Conservation (phyloP, 208 protist species). For the Wallacemonas sp. region DNA sequence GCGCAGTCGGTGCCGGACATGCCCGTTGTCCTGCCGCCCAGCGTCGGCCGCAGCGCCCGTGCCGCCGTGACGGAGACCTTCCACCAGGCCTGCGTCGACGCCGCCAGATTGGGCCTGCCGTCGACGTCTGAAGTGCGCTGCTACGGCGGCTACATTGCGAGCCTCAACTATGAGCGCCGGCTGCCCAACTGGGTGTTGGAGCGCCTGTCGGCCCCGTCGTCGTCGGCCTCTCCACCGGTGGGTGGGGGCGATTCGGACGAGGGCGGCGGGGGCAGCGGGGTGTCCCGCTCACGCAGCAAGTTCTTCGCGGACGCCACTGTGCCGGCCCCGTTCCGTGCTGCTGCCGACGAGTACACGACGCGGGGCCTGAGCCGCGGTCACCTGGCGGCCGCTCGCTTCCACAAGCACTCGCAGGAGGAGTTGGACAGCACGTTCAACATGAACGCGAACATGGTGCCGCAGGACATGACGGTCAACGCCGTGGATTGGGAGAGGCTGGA, state of each 20-base stretch:
- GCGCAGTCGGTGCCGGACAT: too few species aligned
- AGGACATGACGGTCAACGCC: constrained; percentile 86
- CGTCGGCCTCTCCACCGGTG: neutral
- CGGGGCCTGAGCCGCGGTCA: constrained; percentile 76
- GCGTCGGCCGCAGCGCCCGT: constrained; percentile 8
- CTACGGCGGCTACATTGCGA: constrained; percentile 73
- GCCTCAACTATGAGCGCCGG: constrained; percentile 81
- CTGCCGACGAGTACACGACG: constrained; percentile 48
- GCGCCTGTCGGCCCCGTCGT: neutral
- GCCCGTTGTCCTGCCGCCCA: constrained; percentile 41
- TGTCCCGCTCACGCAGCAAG: constrained; percentile 40
- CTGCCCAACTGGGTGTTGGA: constrained; percentile 86
- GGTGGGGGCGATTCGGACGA: constrained; percentile 12
- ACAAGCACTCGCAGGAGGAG: constrained; percentile 65
- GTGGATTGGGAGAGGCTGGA: constrained; percentile 84
- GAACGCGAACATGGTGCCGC: constrained; percentile 86
- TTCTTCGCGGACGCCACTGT: constrained; percentile 79
- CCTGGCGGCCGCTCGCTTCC: constrained; percentile 81
- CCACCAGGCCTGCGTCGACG: constrained; percentile 36
- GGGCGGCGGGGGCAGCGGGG: constrained; percentile 6
- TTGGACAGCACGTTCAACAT: constrained; percentile 87
- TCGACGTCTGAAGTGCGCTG: constrained; percentile 58
- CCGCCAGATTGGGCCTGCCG: constrained; percentile 46
- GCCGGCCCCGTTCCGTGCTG: constrained; percentile 61
- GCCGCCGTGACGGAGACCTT: constrained; percentile 23